Conservation (phyloP, 305 asterid genomes). For the Fraxinus floribunda region DNA sequence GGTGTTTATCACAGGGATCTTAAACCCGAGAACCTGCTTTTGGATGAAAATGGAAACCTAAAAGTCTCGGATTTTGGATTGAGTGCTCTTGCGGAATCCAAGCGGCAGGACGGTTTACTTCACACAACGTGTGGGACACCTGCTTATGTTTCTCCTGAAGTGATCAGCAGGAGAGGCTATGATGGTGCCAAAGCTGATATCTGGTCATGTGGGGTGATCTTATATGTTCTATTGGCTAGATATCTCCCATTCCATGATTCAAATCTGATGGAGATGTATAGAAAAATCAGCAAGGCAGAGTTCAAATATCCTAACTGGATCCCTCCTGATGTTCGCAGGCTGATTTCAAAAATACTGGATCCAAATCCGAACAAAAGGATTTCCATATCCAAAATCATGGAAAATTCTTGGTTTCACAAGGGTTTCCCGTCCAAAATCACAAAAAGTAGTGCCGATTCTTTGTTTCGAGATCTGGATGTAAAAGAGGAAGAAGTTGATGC, state of each 20-base stretch:
- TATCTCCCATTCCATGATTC: conserved; percentile 64
- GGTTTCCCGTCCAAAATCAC: conserved; percentile 32
- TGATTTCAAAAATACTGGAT: conserved; percentile 58
- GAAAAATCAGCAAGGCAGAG: conserved; percentile 60
- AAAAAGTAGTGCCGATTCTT: background rate
- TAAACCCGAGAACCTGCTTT: conserved; percentile 68
- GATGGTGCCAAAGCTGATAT: conserved; percentile 71
- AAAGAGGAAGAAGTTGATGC: conserved; percentile 21
- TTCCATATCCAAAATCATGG: conserved; percentile 58
- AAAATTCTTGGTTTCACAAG: conserved; percentile 52
- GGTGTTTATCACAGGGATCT: conserved; percentile 75
- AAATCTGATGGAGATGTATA: conserved; percentile 70
- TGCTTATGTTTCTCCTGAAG: conserved; percentile 79
- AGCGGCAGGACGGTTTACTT: conserved; percentile 60
- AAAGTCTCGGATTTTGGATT: conserved; percentile 76
- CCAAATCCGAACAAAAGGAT: conserved; percentile 66
- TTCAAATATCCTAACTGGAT: conserved; percentile 63
- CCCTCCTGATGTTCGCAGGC: conserved; percentile 48
- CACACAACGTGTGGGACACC: conserved; percentile 83
- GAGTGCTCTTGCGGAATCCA: conserved; percentile 59
- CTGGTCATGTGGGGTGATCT: conserved; percentile 76
- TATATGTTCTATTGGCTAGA: conserved; percentile 61
- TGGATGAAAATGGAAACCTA: conserved; percentile 61
- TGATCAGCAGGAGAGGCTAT: conserved; percentile 59
- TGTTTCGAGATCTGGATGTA: background rate